Base-by-base conservation (phyloP, 2,329 filamentous ascomycete genomes). In the Apiospora koreana region DNA sequence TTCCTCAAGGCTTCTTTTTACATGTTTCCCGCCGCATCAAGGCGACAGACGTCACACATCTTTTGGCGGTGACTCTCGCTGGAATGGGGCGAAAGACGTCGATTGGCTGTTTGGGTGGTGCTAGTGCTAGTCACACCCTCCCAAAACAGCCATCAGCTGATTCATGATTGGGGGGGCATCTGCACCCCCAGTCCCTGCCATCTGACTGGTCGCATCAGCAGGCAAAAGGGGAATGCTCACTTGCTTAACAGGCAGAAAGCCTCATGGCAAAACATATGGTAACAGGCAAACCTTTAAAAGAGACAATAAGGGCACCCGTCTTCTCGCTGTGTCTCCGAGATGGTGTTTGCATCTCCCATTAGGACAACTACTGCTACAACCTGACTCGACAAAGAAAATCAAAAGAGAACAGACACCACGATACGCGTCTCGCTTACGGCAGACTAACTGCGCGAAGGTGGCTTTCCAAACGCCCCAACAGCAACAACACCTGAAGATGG, bases 191-290 rank as follows among this genome's bases (percentile, higher is more conserved):
- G 6, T n/a, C 54, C 54, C 31, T 62, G 31, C 54, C 54, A 62
- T 62, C 54, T 62, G 54, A 62, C 54, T 62, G 54, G 31, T 38
- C 31, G 54, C 54, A 62, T 62, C 54, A 62, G 54, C 54, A 62
- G 54, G 54, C 54, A 38, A 23, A n/a, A 38, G 5, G 54, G 54
- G 54, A 14, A 31, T 38, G 54, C 21, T 62, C 54, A 23, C 54
- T 38, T n/a, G 28, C 12, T 10, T 12, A 38, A n/a, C 18, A 62
- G 54, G 54, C 28, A 38, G 54, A 38, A 62, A 14, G 18, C 21
- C 8, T 58, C 18, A 62, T 14, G 31, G 18, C 14, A 12, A 43
- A 5, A 14, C 0, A 4, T 38, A 23, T 23, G 14, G 3, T 6
- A 9, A 18, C 12, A 9, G 21, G 31, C 6, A 9, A 10, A 38